These are phyloP conservation scores for Pseudogymnoascus destructans DNA, from an alignment of 2,329 filamentous ascomycete species.

Conservation along the genomic window DNA sequence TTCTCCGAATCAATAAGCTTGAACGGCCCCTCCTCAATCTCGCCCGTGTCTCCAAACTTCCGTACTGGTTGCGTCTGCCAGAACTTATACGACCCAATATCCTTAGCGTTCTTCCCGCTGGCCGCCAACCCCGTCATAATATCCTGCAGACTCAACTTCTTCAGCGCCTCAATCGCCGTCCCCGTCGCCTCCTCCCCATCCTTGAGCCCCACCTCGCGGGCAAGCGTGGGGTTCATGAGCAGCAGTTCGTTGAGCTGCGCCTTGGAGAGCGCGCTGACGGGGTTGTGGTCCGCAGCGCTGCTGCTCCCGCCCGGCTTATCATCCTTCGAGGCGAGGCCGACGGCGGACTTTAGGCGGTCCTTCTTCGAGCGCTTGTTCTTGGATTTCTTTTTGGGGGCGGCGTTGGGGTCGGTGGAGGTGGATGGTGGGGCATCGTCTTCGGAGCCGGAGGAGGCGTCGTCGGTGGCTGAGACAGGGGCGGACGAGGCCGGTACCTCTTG, in stretches of 20 bases:
- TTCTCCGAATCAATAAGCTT: slow-evolving; percentile 65
- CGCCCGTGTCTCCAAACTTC: slow-evolving; percentile 54
- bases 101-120: slow-evolving; percentile 79
- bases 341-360: slow-evolving; percentile 40
- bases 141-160: slow-evolving; percentile 54
- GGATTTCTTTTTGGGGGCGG: slow-evolving; percentile 27
- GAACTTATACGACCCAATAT: slow-evolving; percentile 96
- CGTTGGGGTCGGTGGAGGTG: slow-evolving; percentile 22
- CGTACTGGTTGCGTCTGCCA: slow-evolving; percentile 96
- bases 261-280: slow-evolving; percentile 35
- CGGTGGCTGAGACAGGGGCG: slow-evolving; percentile 28
- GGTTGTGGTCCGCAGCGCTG: slow-evolving; percentile 35
- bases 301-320: slow-evolving; percentile 20
- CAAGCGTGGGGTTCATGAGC: slow-evolving; percentile 58
- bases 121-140: slow-evolving; percentile 64
- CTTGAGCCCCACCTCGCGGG: slow-evolving; percentile 39
- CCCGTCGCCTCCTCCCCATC: slow-evolving; percentile 26
- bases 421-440: slow-evolving; percentile 27
- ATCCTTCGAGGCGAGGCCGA: slow-evolving; percentile 22
- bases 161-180: slow-evolving; percentile 39
- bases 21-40: slow-evolving; percentile 67
- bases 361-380: slow-evolving; percentile 56
- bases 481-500: neutral
- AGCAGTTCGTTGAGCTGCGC: slow-evolving; percentile 53
- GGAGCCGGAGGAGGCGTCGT: slow-evolving; percentile 33